Conservation (phyloP, 495 filamentous ascomycete genomes). For the Trichoderma reesei region DNA sequence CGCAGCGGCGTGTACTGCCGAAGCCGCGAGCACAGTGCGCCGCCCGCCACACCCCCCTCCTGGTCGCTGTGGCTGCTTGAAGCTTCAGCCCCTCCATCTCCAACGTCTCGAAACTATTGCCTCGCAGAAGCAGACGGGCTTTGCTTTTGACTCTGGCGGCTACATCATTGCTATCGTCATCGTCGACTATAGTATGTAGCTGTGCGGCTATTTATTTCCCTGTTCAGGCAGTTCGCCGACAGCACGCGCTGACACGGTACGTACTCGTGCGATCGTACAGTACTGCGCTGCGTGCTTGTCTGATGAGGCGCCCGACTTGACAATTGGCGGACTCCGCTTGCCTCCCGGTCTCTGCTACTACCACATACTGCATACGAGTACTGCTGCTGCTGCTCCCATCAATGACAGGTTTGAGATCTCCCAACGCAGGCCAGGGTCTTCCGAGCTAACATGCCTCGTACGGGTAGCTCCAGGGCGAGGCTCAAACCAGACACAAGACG, state of each 20-base stretch:
- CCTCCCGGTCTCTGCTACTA: no score
- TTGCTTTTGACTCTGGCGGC: no score
- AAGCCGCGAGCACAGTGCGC: neutral
- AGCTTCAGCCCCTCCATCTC: constrained; percentile 6
- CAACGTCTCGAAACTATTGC: neutral
- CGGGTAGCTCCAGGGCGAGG: neutral
- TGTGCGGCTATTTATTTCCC: no score
- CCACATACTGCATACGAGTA: no score
- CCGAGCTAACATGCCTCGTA: neutral
- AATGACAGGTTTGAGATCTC: constrained; percentile 1
- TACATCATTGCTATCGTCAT: no score
- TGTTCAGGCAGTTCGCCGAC: no score
- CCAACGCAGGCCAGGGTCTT: neutral
- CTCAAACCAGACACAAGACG: neutral
- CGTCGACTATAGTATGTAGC: no score
- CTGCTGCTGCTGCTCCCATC: no score
- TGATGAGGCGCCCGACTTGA: neutral
- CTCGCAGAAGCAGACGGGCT: no score
- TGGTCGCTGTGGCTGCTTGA: neutral
- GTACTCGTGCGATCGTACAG: no score
- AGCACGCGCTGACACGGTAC: no score
- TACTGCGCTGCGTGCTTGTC: neutral
- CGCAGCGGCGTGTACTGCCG: constrained; percentile 5
- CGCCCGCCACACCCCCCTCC: neutral
- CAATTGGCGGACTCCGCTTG: no score